phyloP scores from a whole-genome alignment of 805 yeast species.

The Schwanniomyces polymorphus region DNA sequence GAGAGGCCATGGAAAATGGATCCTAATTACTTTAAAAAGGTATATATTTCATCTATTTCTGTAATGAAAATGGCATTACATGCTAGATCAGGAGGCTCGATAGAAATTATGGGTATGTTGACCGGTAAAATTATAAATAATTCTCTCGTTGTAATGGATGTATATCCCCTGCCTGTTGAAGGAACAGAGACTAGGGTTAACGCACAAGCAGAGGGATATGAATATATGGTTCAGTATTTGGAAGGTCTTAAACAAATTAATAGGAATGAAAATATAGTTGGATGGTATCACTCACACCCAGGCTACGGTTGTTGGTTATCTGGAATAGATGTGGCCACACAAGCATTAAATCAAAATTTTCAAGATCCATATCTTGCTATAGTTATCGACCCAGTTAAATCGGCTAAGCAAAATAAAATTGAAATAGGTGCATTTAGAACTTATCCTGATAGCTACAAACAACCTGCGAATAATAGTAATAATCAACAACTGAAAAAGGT shows the following conservation, averaged over 20 bases:
- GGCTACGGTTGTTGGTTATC: conserved; percentile 97
- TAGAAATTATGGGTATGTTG: conserved; percentile 95
- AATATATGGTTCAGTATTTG: conserved; percentile 86
- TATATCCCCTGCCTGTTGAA: conserved; percentile 86
- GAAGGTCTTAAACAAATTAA: conserved; percentile 53
- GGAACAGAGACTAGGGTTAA: conserved; percentile 96
- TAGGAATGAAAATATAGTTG: conserved; percentile 68
- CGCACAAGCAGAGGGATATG: conserved; percentile 92
- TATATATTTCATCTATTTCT: conserved; percentile 69
- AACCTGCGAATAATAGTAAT: conserved; percentile 1
- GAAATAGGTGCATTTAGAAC: conserved; percentile 92
- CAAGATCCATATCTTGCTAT: conserved; percentile 92
- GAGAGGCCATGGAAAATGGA: conserved; percentile 56
- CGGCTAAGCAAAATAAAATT: conserved; percentile 59
- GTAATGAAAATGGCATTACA: conserved; percentile 74
- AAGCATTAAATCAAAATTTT: conserved; percentile 75
- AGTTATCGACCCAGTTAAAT: conserved; percentile 81
- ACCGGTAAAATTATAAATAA: conserved; percentile 67
- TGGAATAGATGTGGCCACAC: conserved; percentile 92
- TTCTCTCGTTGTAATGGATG: conserved; percentile 71
- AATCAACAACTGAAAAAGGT: neutral
- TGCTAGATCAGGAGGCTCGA: conserved; percentile 79
- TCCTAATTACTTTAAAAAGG: conserved; percentile 60
- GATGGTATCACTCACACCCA: conserved; percentile 98
- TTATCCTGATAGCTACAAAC: conserved; percentile 34